phyloP scores from a whole-genome alignment of 2,329 filamentous ascomycete species.

The Pestalotiopsis sp. region DNA sequence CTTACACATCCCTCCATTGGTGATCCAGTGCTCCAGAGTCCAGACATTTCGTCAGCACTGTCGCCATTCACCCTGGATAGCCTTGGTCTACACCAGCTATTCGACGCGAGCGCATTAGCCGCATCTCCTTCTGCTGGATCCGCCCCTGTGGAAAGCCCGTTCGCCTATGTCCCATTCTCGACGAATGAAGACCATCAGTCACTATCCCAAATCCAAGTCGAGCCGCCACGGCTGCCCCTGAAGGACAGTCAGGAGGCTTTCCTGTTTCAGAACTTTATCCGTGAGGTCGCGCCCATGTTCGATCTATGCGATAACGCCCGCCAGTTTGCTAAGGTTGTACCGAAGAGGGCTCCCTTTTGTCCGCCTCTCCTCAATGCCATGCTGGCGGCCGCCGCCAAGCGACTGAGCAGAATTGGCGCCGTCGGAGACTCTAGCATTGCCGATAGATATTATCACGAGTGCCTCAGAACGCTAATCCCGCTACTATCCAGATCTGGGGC shows the following conservation, averaged over 20 bases:
- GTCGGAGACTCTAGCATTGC: background rate
- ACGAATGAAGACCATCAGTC: slow-evolving; percentile 1
- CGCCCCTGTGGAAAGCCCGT: background rate
- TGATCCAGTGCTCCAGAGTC: background rate
- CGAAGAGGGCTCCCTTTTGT: background rate
- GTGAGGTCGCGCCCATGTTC: background rate
- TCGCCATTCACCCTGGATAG: background rate
- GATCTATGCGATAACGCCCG: slow-evolving; percentile 4
- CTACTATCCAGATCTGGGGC: background rate
- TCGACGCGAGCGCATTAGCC: background rate
- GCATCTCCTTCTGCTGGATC: background rate
- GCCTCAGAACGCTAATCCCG: slow-evolving; percentile 1
- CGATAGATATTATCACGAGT: slow-evolving; percentile 2
- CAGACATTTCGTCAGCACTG: background rate
- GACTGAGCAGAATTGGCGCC: background rate
- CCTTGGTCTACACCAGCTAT: background rate
- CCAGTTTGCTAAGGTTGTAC: slow-evolving; percentile 5
- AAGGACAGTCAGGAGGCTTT: background rate
- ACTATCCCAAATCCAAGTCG: background rate
- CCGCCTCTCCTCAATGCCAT: slow-evolving; percentile 8
- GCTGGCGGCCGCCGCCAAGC: background rate
- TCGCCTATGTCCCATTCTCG: background rate
- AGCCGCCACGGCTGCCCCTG: background rate
- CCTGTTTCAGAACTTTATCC: slow-evolving; percentile 2
- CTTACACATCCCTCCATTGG: background rate